phyloP scores from a whole-genome alignment of 1,284 basidiomycete genomes.

The Moesziomyces parantarcticus region DNA sequence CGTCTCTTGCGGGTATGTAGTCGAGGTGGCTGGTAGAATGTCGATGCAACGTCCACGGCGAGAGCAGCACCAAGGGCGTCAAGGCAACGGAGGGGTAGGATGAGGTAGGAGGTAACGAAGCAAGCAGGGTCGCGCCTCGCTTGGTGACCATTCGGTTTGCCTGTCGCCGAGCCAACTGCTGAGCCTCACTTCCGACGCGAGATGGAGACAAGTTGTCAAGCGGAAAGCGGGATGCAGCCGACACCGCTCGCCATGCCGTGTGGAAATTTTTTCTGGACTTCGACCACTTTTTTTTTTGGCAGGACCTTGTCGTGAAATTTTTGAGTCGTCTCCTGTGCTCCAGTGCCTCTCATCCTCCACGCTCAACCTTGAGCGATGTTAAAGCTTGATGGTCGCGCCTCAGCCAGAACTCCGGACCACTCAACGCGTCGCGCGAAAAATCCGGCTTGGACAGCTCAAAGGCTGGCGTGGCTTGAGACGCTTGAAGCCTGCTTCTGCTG shows the following conservation, averaged over 20 bases:
- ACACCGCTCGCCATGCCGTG: neutral
- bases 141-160: slow-evolving; percentile 1
- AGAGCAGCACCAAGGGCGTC: neutral
- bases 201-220: too few species aligned
- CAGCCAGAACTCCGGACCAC: slow-evolving; percentile 1
- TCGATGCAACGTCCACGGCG: neutral
- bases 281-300: slow-evolving; percentile 1
- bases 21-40: slow-evolving; percentile 7
- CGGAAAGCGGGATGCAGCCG: neutral
- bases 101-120: slow-evolving; percentile 36
- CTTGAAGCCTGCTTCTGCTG: too few species aligned
- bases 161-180: too few species aligned
- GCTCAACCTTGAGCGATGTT: neutral
- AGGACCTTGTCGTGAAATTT: slow-evolving; percentile 3
- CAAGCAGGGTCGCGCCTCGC: slow-evolving; percentile 9
- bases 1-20: slow-evolving; percentile 15
- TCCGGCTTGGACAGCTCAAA: neutral
- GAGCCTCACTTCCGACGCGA: too few species aligned
- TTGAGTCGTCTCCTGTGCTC: slow-evolving; percentile 5
- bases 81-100: slow-evolving; percentile 8
- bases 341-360: slow-evolving; percentile 1
- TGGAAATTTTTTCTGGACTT: slow-evolving; percentile 22
- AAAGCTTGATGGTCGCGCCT: neutral
- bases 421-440: slow-evolving; percentile 40
- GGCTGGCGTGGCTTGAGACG: too few species aligned